Evolutionary conservation across 305 asterid genomes (phyloP), one percentile per base, ranked within the genome.

Genomic region (Fraxinus sp.): DNA sequence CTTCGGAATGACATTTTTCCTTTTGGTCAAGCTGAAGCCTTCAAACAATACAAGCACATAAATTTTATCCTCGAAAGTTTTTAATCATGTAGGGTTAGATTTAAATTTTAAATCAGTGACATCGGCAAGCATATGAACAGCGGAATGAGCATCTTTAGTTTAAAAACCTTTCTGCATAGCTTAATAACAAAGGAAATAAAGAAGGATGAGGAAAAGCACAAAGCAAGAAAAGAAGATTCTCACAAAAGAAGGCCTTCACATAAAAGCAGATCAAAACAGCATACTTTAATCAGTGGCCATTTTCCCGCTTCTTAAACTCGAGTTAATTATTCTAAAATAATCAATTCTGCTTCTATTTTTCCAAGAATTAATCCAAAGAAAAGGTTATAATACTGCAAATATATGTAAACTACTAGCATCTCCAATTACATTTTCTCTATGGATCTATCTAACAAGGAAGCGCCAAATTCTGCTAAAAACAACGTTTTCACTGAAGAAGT

Each of bases 151-250:
- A 79, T 81, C 82, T 78, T 85, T 81, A 78, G 82, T 57, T 79
- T 46, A 41, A 82, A 73, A 80, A 81, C 78, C 82, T 81, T 85
- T 83, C 84, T 81, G 28, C 83, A 80, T 87, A 85, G 64, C 98
- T 92, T 91, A 90, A 85, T 87, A 52, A 78, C 90, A 86, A 94
- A 90, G 95, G 81, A 86, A 88, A 85, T 84, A 74, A 71, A 85
- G 79, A 72, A 76, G 74, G 44, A n/a, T 18, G 81, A 82, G 88
- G 92, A 87, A 93, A 93, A 88, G 92, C 92, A 87, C 89, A 88
- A 85, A 89, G 88, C 93, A 91, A 89, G 94, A 85, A 91, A 92
- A 89, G 95, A 89, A 93, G 95, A 92, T 93, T 90, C 95, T 89
- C 80, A 64, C 57, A 78, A 87, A 88, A 89, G 89, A 90, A 88